Percentiles rank a stretch among this genome's conserved stretches.
Conservation (phyloP, 202 grass and related monocot species). For the Brachypodium distachyon region DNA sequence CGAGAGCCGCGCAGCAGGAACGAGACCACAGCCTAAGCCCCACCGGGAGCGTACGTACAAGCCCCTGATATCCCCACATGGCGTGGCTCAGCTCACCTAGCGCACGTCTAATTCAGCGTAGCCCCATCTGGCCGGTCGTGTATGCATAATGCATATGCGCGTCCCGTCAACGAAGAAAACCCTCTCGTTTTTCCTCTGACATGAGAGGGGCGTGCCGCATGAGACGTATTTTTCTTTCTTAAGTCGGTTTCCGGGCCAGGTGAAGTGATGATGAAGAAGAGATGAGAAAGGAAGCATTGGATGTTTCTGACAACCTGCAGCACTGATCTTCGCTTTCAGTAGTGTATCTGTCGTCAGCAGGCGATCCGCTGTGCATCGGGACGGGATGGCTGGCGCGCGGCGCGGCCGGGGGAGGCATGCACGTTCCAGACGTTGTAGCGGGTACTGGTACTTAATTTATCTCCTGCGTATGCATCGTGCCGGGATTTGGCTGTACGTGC, state of each 20-base stretch:
- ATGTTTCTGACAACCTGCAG: not conserved
- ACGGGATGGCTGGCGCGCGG: too few relatives aligned
- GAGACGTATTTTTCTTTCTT: not conserved
- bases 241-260: not conserved
- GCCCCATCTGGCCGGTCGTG: not conserved
- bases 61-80: not conserved
- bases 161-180: not conserved
- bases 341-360: not conserved
- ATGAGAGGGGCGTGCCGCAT: not conserved
- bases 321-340: not conserved
- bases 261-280: not conserved
- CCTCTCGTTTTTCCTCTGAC: not conserved
- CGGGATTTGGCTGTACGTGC: slow-evolving; percentile 24
- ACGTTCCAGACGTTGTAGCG: too few relatives aligned
- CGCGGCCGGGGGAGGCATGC: too few relatives aligned
- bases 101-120: not conserved
- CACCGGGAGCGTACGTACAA: not conserved
- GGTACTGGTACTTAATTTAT: not conserved
- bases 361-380: slow-evolving; percentile 9
- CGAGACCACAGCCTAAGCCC: slow-evolving; percentile 22
- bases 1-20: not conserved
- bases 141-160: too few relatives aligned
- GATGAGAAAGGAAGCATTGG: slow-evolving; percentile 20
- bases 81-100: too few relatives aligned
- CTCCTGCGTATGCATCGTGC: not conserved